A percentile compares a stretch with the other conserved stretches of the same genome.
These are phyloP conservation scores for Solanum hybrid DNA, from an alignment of 305 asterid species.

Conservation along the genomic window DNA sequence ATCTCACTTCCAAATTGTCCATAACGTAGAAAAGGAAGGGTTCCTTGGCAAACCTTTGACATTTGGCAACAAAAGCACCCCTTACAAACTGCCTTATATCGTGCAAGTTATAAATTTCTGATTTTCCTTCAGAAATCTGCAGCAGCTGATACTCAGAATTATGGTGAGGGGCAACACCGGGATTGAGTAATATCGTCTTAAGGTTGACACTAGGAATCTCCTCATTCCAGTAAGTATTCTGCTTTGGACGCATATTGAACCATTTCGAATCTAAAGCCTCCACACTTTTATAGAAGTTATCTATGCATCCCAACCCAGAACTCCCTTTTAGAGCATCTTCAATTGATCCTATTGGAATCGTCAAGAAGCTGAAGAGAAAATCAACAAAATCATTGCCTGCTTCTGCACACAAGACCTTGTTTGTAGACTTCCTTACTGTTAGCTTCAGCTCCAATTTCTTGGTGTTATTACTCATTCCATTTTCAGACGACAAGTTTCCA, in stretches of 20 bases:
- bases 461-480: not conserved
- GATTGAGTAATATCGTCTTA: not conserved
- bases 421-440: not conserved
- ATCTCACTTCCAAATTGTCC: conserved; percentile 1
- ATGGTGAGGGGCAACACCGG: not conserved
- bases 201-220: not conserved
- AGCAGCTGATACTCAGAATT: not conserved
- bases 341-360: not conserved
- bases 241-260: not conserved
- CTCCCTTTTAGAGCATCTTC: not conserved
- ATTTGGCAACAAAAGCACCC: not conserved
- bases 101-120: not conserved
- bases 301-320: not conserved
- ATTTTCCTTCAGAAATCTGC: not conserved
- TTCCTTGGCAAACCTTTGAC: not conserved
- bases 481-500: not conserved
- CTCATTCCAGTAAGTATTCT: not conserved
- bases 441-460: not conserved
- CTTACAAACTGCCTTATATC: not conserved
- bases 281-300: conserved; percentile 6
- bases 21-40: not conserved
- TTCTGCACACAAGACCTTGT: not conserved
- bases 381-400: not conserved
- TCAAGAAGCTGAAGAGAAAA: not conserved
- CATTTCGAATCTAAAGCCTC: not conserved